phyloP scores from a whole-genome alignment of 352 stramenopile species.

The Globisporangium paroecandrum region DNA sequence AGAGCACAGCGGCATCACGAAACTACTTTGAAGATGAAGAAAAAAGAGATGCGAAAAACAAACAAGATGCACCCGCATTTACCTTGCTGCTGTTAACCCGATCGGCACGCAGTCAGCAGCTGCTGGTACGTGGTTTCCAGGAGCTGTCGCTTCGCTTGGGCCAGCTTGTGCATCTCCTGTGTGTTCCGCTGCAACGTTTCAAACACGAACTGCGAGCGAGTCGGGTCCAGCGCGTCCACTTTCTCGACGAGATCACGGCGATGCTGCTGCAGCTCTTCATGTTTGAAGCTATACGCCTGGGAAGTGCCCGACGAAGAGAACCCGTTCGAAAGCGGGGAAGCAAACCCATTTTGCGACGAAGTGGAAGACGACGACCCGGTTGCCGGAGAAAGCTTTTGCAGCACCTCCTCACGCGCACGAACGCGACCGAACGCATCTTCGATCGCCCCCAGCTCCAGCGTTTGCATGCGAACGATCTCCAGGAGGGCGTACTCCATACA shows the following conservation, averaged over 20 bases:
- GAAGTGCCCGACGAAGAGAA: conserved; percentile 20
- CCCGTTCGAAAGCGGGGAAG: conserved; percentile 1
- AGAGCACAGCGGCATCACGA: conserved; percentile 1
- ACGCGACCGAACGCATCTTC: conserved; percentile 71
- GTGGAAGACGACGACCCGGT: conserved; percentile 14
- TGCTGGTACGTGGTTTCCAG: conserved; percentile 64
- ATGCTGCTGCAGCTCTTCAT: conserved; percentile 47
- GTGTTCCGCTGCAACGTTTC: conserved; percentile 65
- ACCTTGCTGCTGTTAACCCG: conserved; percentile 3
- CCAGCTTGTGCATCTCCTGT: conserved; percentile 71
- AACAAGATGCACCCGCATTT: background rate
- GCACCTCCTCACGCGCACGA: conserved; percentile 41
- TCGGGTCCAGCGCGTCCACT: conserved; percentile 54
- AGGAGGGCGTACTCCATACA: conserved; percentile 81
- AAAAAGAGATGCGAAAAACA: background rate
- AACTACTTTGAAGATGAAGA: background rate
- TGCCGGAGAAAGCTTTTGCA: conserved; percentile 21
- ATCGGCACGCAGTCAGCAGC: conserved; percentile 36
- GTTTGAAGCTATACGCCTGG: conserved; percentile 33
- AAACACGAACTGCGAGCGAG: conserved; percentile 63
- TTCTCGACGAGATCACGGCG: conserved; percentile 53
- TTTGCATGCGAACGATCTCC: conserved; percentile 81
- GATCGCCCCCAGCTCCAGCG: conserved; percentile 65
- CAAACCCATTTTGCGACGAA: conserved; percentile 15
- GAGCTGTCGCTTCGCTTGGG: conserved; percentile 61